Evolutionary conservation across 805 yeast species (phyloP).

Genomic region (Pichia cabralensis): DNA sequence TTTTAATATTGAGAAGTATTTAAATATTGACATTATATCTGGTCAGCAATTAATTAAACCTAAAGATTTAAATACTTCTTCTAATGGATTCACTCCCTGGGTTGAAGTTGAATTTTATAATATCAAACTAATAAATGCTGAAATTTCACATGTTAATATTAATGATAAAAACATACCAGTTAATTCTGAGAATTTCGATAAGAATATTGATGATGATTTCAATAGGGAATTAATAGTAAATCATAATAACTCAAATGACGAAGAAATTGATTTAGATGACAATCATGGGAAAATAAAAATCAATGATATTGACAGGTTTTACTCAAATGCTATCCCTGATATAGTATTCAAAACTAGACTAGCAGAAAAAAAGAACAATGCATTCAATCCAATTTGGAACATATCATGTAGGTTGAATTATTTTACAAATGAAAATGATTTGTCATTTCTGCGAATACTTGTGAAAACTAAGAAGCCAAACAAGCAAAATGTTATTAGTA

Average conservation of each 20-base stretch:
- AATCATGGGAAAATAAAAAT: slow-evolving; percentile 5
- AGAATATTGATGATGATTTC: not conserved
- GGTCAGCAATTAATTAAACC: slow-evolving; percentile 89
- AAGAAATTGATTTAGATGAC: too few relatives aligned
- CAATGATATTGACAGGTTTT: slow-evolving; percentile 2
- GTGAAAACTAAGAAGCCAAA: slow-evolving; percentile 27
- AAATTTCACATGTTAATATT: slow-evolving; percentile 1
- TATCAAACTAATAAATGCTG: slow-evolving; percentile 14
- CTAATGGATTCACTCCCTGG: slow-evolving; percentile 44
- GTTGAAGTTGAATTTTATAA: slow-evolving; percentile 55
- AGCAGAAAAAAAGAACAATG: slow-evolving; percentile 45
- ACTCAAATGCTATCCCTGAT: slow-evolving; percentile 2
- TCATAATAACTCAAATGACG: too few relatives aligned
- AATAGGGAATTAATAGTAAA: too few relatives aligned
- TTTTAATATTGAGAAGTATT: slow-evolving; percentile 7
- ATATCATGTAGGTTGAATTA: slow-evolving; percentile 34
- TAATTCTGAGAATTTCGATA: not conserved
- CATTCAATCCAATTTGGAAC: slow-evolving; percentile 85
- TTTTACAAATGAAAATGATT: slow-evolving; percentile 29
- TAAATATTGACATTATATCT: slow-evolving; percentile 49
- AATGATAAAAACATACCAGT: not conserved
- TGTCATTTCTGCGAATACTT: slow-evolving; percentile 48
- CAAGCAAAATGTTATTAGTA: slow-evolving; percentile 11
- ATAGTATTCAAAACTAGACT: slow-evolving; percentile 23
- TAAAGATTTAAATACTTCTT: slow-evolving; percentile 39